These are phyloP conservation scores for Komagataella pastoris DNA, from an alignment of 805 yeast species.

Conservation along the genomic window DNA sequence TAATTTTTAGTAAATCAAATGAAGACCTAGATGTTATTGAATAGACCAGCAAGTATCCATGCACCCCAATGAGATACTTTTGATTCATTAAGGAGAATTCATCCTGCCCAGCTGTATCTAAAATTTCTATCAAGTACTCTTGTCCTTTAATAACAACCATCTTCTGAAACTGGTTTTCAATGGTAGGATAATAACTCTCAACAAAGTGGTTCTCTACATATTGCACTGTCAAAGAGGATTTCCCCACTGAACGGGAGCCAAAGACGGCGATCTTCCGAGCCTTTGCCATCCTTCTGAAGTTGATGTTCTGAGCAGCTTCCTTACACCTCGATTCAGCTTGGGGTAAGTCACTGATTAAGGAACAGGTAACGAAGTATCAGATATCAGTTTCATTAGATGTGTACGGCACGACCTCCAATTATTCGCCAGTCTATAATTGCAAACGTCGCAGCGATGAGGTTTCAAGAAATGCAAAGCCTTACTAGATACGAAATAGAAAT, in stretches of 20 bases:
- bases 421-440: neutral
- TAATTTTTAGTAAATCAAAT: constrained; percentile 61
- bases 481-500: neutral
- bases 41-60: constrained; percentile 73
- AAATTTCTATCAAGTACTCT: constrained; percentile 69
- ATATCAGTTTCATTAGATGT: neutral
- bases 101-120: constrained; percentile 92
- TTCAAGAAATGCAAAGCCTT: too few relatives aligned
- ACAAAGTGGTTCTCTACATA: constrained; percentile 83
- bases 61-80: constrained; percentile 67
- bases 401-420: neutral
- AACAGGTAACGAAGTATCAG: constrained; percentile 2
- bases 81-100: constrained; percentile 74
- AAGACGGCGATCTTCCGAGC: constrained; percentile 75
- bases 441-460: neutral
- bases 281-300: neutral
- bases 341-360: neutral
- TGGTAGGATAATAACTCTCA: constrained; percentile 84
- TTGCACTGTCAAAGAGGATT: constrained; percentile 74
- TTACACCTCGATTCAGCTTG: neutral
- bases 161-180: constrained; percentile 74
- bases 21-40: constrained; percentile 69
- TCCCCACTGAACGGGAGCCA: constrained; percentile 82
- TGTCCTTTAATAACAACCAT: constrained; percentile 54
- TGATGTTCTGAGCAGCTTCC: neutral